Evolutionary conservation across 2,329 filamentous ascomycete species (phyloP).

Genomic region (Neurospora crassa): DNA sequence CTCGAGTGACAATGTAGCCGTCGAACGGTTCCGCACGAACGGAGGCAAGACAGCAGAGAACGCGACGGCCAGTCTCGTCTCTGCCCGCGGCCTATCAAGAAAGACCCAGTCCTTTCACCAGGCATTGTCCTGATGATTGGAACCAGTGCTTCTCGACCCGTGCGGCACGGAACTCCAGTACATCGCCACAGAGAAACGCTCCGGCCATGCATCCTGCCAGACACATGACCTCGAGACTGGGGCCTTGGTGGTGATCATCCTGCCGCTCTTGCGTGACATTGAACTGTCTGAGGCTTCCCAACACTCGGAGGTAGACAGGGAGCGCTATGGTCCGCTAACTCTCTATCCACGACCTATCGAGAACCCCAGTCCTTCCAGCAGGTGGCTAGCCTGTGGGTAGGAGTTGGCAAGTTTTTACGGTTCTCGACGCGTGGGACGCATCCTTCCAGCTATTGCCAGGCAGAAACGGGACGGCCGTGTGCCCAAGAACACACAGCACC

Average conservation of each 20-base stretch:
- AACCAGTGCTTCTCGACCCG: background rate
- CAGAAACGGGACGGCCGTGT: slow-evolving; percentile 1
- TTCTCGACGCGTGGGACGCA: slow-evolving; percentile 2
- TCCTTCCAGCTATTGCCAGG: background rate
- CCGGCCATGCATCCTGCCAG: background rate
- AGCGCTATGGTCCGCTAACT: background rate
- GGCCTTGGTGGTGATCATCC: background rate
- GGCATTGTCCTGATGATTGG: background rate
- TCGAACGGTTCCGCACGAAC: slow-evolving; percentile 2
- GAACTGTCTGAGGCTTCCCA: background rate
- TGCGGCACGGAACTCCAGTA: background rate
- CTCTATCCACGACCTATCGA: background rate
- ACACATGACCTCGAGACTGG: background rate
- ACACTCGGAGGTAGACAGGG: background rate
- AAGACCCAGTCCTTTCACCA: slow-evolving; percentile 6
- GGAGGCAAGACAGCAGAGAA: slow-evolving; percentile 4
- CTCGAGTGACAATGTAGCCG: background rate
- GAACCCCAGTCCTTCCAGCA: background rate
- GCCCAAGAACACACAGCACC: slow-evolving; percentile 1
- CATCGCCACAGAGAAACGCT: background rate
- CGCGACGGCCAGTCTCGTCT: slow-evolving; percentile 4
- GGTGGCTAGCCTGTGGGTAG: slow-evolving; percentile 1
- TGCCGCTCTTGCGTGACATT: background rate
- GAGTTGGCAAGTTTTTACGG: slow-evolving; percentile 5
- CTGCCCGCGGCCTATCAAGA: background rate